Base-by-base conservation (phyloP, 2,329 filamentous ascomycete genomes). In the Fusarium dimerum region DNA sequence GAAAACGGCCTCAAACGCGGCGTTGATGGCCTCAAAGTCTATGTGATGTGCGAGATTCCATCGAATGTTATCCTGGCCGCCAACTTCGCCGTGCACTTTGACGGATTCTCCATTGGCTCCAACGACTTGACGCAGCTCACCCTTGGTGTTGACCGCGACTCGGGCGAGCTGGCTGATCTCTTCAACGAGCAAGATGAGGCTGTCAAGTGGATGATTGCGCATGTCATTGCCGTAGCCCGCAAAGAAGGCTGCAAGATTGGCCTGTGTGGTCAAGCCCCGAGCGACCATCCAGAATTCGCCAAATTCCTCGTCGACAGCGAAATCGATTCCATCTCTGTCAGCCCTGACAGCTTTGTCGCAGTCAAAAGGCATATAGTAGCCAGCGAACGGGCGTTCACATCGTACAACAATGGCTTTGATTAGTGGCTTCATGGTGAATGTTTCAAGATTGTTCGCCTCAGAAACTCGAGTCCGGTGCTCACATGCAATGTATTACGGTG, bases 1-100 rank as follows among this genome's bases (percentile, higher is more conserved):
- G 63, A 70, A 13, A 69, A 74, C 44, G 71, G 72, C 2, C 68
- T 74, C n/a, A 50, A 45, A 47, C 66, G 72, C 11, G 70, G 71
- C 13, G 66, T 70, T 41, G 60, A 67, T 2, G 70, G 69, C 6
- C 61, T 74, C 6, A 48, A 71, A 50, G 68, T 74, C 40, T 74
- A 74, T 47, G 68, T 73, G 41, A 75, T 75, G 71, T 73, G 71
- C 51, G 71, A 74, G 57, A 75, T 75, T 20, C 72, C 71, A 0
- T 71, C 70, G 12, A 74, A 74, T 38, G 70, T 73, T 15, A 73
- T 75, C 40, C 57, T 73, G 9, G 72, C 71, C 1, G 62, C 54
- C 1, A 45, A 64, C 29, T 75, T 75, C 50, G 60, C 67, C 1
- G 51, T 68, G n/a, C 54, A 69, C 47, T 74, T 74, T 56, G 72